Conservation (phyloP, 768 basidiomycete species). For the Royoungia palumana region DNA sequence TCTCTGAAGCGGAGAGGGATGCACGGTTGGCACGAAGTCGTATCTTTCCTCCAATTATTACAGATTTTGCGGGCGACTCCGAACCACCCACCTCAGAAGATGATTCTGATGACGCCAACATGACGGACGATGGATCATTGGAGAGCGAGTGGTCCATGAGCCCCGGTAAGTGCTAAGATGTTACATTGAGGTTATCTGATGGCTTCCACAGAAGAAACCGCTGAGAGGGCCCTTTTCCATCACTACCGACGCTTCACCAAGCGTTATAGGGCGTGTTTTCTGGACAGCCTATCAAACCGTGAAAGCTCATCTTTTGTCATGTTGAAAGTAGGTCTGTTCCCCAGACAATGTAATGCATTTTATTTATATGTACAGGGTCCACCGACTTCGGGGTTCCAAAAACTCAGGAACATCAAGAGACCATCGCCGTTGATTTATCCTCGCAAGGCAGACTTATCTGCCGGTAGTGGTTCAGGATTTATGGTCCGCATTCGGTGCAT, state of each 20-base stretch:
- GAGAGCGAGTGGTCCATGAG: conserved; percentile 41
- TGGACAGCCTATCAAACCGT: conserved; percentile 40
- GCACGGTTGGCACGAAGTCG: conserved; percentile 69
- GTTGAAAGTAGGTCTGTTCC: conserved; percentile 36
- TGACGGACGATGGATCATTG: conserved; percentile 48
- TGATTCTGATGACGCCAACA: conserved; percentile 74
- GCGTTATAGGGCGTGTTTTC: conserved; percentile 42
- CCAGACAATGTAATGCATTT: background rate
- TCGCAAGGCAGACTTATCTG: conserved; percentile 1
- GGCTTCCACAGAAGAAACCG: conserved; percentile 14
- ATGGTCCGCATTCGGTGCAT: conserved; percentile 38
- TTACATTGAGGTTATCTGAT: conserved; percentile 10
- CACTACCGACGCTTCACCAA: conserved; percentile 49
- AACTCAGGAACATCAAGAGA: background rate
- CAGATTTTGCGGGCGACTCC: conserved; percentile 34
- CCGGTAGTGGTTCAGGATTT: conserved; percentile 1
- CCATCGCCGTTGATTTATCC: conserved; percentile 3
- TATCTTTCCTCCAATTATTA: conserved; percentile 35
- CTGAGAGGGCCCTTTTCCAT: conserved; percentile 30
- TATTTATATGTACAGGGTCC: conserved; percentile 12
- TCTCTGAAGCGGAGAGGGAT: conserved; percentile 68
- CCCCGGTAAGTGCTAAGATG: conserved; percentile 25
- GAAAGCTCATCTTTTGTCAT: conserved; percentile 46
- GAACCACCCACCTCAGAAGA: conserved; percentile 60
- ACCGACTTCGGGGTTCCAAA: conserved; percentile 5